phyloP scores from a whole-genome alignment of 1,284 basidiomycete genomes.

The Apiotrichum domesticum region DNA sequence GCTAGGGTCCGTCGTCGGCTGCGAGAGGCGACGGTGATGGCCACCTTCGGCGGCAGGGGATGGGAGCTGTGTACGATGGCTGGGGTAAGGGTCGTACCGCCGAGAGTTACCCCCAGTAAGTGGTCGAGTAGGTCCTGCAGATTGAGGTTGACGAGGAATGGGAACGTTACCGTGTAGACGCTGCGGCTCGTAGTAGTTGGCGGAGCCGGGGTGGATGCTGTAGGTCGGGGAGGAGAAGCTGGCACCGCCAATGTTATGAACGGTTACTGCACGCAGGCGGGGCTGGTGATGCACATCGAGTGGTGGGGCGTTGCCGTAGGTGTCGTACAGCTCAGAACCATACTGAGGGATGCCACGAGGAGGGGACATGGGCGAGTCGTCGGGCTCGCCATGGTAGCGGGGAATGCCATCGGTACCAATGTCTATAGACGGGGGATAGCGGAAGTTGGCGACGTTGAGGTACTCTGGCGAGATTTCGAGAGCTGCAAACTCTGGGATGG shows the following conservation, averaged over 20 bases:
- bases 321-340: constrained; percentile 13
- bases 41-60: constrained; percentile 3
- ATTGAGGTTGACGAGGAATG: background rate
- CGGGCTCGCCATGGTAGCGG: constrained; percentile 54
- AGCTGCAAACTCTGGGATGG: constrained; percentile 76
- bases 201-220: constrained; percentile 5
- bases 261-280: constrained; percentile 12
- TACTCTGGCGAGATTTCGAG: constrained; percentile 84
- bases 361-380: constrained; percentile 14
- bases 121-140: constrained; percentile 9
- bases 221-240: constrained; percentile 4
- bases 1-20: constrained; percentile 6
- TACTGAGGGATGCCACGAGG: constrained; percentile 5
- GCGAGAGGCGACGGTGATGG: constrained; percentile 13
- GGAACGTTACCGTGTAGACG: constrained; percentile 2
- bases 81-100: constrained; percentile 16
- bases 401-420: constrained; percentile 72
- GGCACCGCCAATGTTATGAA: background rate
- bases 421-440: constrained; percentile 82
- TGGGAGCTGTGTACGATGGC: background rate
- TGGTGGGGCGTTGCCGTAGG: constrained; percentile 1
- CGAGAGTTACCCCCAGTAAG: constrained; percentile 2
- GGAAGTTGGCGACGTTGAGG: constrained; percentile 81
- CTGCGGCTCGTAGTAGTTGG: constrained; percentile 10
- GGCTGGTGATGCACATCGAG: constrained; percentile 14